A percentile compares a stretch with the other conserved stretches of the same genome.
Conservation (phyloP, 805 yeast genomes). For the Yarrowia alimentaria region DNA sequence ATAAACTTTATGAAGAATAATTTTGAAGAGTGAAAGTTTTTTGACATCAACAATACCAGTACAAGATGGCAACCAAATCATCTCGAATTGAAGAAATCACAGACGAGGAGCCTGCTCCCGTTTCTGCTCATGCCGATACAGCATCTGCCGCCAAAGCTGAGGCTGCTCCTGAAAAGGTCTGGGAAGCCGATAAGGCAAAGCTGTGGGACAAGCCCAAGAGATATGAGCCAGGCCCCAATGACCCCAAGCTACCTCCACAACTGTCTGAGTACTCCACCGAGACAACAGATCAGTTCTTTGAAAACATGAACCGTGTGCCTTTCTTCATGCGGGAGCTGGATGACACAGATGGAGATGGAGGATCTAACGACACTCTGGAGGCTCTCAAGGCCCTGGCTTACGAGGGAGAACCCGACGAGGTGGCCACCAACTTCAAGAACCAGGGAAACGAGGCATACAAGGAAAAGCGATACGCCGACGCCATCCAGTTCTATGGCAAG, state of each 20-base stretch:
- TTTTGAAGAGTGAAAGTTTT: too few relatives aligned
- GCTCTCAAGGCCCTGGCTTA: constrained; percentile 89
- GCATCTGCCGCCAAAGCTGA: not conserved
- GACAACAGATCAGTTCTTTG: constrained; percentile 65
- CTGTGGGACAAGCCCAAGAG: constrained; percentile 38
- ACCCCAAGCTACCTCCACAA: constrained; percentile 81
- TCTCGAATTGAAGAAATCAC: constrained; percentile 5
- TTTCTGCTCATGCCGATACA: too few relatives aligned
- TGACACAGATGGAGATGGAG: constrained; percentile 63
- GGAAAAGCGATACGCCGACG: constrained; percentile 67
- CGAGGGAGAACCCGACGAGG: constrained; percentile 93
- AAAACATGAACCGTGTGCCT: constrained; percentile 79
- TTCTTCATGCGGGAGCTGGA: constrained; percentile 90
- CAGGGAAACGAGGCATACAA: constrained; percentile 91
- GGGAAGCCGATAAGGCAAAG: not conserved
- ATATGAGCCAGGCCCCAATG: constrained; percentile 52
- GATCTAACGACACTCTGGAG: constrained; percentile 65
- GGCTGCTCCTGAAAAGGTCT: not conserved
- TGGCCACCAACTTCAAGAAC: constrained; percentile 82
- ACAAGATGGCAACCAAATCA: constrained; percentile 8
- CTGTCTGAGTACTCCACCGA: constrained; percentile 51
- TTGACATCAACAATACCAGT: too few relatives aligned
- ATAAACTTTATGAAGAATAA: too few relatives aligned
- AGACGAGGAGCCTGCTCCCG: not conserved
- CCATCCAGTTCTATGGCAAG: constrained; percentile 73